Base-by-base conservation (phyloP, 768 basidiomycete genomes). In the Tulasnella sp. region DNA sequence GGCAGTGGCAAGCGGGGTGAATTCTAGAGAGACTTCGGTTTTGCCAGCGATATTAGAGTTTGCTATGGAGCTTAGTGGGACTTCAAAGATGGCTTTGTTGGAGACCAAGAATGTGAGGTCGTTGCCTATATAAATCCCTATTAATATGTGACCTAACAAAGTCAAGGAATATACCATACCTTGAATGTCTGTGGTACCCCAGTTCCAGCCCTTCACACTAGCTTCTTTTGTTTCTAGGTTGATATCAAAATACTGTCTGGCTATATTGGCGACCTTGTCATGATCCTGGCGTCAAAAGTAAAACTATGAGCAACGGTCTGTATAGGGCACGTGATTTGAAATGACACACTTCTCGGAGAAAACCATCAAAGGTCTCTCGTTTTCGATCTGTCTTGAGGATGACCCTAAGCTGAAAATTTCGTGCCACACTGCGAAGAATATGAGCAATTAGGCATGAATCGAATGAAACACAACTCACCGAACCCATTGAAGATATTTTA, bases 11-110 rank as follows among this genome's bases (percentile, higher is more conserved):
- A 51, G 56, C 19, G 48, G 31, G 25, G 76, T 70, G 62, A 98
- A 95, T 63, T 99, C 95, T n/a, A 99, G 78, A 0, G 95, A 90
- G n/a, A 99, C 95, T 64, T 99, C 95, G 8, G 89, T 92, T 55
- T 88, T 87, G 19, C 89, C 90, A 10, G 90, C 89, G 59, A 98
- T 96, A 67, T 96, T 96, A 40, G 95, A 95, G 66, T 99, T 99
- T 58, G 87, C 84, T 41, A 98, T 90, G 56, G 81, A 69, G 29
- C 73, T 68, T 29, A 98, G 71, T 4, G 95, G 91, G 5, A 99
- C 72, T 58, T 92, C 89, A 62, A 99, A 98, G 0, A 86, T 73
- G 1, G 81, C 80, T 66, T 82, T 86, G 49, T 86, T 87, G 3
- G 84, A 83, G 3, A 96, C 81, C 33, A 84, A 69, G 66, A 99